Evolutionary conservation across 805 yeast species (phyloP).

Genomic region (Ogataea nonfermentans): DNA sequence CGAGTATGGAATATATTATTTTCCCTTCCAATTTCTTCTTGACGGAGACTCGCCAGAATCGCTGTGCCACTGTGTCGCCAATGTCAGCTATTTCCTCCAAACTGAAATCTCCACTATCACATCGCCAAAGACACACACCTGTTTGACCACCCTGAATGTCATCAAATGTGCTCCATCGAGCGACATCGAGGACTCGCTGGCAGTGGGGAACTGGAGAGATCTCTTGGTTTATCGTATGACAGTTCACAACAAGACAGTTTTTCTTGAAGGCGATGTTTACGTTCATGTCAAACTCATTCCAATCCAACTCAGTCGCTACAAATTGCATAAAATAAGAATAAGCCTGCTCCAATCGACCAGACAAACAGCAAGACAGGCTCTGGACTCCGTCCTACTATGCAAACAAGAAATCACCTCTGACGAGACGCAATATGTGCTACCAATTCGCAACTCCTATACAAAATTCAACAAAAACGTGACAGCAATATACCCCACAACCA

Average conservation of each 20-base stretch:
- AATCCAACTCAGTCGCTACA: conserved; percentile 17
- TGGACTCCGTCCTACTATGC: not conserved
- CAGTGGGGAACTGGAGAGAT: conserved; percentile 35
- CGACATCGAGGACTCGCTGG: conserved; percentile 18
- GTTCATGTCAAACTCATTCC: conserved; percentile 27
- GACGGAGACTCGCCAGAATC: conserved; percentile 27
- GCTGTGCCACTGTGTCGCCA: conserved; percentile 21
- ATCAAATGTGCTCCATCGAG: conserved; percentile 17
- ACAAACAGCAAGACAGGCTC: conserved; percentile 5
- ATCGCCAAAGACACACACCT: conserved; percentile 4
- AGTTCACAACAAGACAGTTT: conserved; percentile 19
- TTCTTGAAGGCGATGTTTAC: conserved; percentile 19
- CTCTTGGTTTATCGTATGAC: conserved; percentile 26
- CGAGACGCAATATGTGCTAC: not conserved
- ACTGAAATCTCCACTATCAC: not conserved
- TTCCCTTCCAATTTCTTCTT: conserved; percentile 29
- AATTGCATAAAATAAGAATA: conserved; percentile 23
- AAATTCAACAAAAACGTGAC: conserved; percentile 2
- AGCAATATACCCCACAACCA: conserved; percentile 24
- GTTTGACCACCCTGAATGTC: conserved; percentile 13
- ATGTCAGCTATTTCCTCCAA: conserved; percentile 19
- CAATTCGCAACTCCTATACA: conserved; percentile 3
- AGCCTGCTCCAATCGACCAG: conserved; percentile 25
- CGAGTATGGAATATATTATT: conserved; percentile 23
- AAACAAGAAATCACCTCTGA: not conserved